Conservation (phyloP, 768 basidiomycete species). For the Brasilioporus rufonigricans region DNA sequence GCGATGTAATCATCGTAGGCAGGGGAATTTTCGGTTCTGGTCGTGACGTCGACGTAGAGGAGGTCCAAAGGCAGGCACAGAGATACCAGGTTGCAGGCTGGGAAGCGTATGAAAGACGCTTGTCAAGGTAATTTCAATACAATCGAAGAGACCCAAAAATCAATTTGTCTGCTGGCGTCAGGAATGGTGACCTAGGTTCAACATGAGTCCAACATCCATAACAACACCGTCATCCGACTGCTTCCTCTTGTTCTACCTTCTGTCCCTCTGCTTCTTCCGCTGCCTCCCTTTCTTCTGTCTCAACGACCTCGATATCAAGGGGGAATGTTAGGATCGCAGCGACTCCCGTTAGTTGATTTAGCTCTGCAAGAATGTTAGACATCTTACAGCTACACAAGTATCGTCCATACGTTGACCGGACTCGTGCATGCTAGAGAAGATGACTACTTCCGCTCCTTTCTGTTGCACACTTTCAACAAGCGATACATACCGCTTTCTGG, state of each 20-base stretch:
- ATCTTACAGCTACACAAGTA: neutral
- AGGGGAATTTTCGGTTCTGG: slow-evolving; percentile 84
- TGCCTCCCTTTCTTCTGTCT: slow-evolving; percentile 85
- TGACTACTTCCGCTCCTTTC: slow-evolving; percentile 90
- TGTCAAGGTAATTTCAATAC: slow-evolving; percentile 13
- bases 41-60: slow-evolving; percentile 37
- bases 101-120: slow-evolving; percentile 78
- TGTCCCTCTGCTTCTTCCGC: slow-evolving; percentile 40
- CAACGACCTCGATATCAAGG: slow-evolving; percentile 91
- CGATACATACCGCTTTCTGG: slow-evolving; percentile 79
- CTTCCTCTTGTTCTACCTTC: slow-evolving; percentile 9
- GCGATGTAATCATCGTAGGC: slow-evolving; percentile 97
- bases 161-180: neutral
- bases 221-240: neutral
- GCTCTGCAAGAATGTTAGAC: slow-evolving; percentile 49
- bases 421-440: slow-evolving; percentile 99
- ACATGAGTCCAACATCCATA: neutral
- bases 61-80: slow-evolving; percentile 65
- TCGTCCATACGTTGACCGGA: slow-evolving; percentile 85
- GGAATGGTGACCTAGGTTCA: neutral
- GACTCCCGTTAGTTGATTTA: slow-evolving; percentile 94
- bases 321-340: slow-evolving; percentile 97
- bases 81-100: slow-evolving; percentile 85
- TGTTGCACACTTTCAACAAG: slow-evolving; percentile 87
- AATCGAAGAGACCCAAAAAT: neutral